phyloP scores from a whole-genome alignment of 2,329 filamentous ascomycete genomes.

The Amphichorda felina region DNA sequence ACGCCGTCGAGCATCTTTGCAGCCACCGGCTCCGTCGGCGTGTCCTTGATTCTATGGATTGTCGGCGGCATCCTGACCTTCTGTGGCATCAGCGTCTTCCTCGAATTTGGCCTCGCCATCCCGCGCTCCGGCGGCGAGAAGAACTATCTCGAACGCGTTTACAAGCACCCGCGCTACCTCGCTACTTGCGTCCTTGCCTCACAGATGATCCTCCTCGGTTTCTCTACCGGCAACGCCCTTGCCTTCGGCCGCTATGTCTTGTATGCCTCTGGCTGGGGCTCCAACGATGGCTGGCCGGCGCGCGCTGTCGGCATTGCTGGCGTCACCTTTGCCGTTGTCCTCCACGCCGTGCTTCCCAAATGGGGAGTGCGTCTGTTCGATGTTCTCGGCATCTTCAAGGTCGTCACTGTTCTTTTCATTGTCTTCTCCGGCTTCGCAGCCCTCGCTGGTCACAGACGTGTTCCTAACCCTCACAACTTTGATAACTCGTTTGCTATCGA shows the following conservation, averaged over 20 bases:
- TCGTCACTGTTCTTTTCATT: constrained; percentile 46
- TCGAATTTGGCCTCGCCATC: constrained; percentile 52
- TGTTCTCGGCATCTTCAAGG: constrained; percentile 47
- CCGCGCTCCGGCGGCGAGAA: constrained; percentile 53
- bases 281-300: constrained; percentile 40
- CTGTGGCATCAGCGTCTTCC: constrained; percentile 46
- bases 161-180: constrained; percentile 44
- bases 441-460: constrained; percentile 33
- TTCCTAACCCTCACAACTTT: constrained; percentile 43
- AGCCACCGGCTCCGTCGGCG: constrained; percentile 36
- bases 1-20: constrained; percentile 40
- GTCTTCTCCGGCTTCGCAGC: constrained; percentile 49
- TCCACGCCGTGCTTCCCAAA: constrained; percentile 42
- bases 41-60: constrained; percentile 16
- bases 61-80: constrained; percentile 40
- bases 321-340: constrained; percentile 38
- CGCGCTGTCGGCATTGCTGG: constrained; percentile 43
- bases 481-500: constrained; percentile 38
- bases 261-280: constrained; percentile 34
- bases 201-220: constrained; percentile 50
- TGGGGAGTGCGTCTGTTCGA: constrained; percentile 49
- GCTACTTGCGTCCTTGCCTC: constrained; percentile 47
- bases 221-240: constrained; percentile 45
- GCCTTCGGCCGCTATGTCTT: constrained; percentile 48
- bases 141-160: constrained; percentile 54